Conservation (phyloP, 208 protist genomes). For the Trypanosoma congolense region DNA sequence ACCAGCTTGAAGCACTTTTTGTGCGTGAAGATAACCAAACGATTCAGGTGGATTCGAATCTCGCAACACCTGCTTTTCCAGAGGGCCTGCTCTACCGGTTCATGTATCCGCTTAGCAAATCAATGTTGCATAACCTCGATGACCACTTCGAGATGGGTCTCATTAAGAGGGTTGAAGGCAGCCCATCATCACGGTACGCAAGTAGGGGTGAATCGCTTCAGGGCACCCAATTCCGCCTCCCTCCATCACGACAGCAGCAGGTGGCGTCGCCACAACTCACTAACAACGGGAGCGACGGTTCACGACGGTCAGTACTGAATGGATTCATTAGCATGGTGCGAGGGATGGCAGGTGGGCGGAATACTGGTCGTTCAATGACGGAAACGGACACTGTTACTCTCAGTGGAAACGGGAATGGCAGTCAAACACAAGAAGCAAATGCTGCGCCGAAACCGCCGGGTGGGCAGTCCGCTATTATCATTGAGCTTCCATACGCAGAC, state of each 20-base stretch:
- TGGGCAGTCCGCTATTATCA: conserved; percentile 24
- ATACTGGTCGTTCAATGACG: not conserved
- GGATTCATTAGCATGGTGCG: not conserved
- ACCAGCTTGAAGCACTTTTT: conserved; percentile 16
- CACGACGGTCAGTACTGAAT: not conserved
- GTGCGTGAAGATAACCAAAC: not conserved
- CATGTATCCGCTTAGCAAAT: conserved; percentile 38
- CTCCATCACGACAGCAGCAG: not conserved
- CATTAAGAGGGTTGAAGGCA: conserved; percentile 13
- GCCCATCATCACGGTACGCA: not conserved
- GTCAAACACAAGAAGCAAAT: not conserved
- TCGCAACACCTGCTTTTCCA: conserved; percentile 1
- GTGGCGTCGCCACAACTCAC: not conserved
- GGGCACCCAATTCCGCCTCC: not conserved
- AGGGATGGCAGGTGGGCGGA: not conserved
- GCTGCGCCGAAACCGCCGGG: not conserved
- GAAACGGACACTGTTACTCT: not conserved
- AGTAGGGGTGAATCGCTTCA: not conserved
- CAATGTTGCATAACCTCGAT: conserved; percentile 25
- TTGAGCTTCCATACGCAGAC: conserved; percentile 55
- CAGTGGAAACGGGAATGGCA: not conserved
- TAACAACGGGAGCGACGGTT: not conserved
- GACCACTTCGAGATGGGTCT: conserved; percentile 22
- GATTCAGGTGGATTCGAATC: not conserved
- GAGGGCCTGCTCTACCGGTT: conserved; percentile 19